A percentile compares a stretch with the other conserved stretches of the same genome.
Evolutionary conservation across 352 stramenopile species (phyloP).

Genomic region (Peronospora destructor): DNA sequence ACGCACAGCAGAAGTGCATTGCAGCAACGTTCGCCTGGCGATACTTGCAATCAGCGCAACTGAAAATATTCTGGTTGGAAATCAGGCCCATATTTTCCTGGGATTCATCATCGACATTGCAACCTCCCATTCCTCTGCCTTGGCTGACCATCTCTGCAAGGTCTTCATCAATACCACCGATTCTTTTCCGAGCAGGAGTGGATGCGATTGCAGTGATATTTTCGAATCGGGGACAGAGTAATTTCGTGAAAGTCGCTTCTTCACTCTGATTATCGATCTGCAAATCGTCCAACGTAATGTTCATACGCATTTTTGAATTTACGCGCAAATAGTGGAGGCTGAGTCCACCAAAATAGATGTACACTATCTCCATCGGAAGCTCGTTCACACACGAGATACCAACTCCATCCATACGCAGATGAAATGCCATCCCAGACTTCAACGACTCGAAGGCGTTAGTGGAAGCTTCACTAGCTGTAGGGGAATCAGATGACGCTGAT

Average conservation of each 20-base stretch:
- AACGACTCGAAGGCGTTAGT: constrained; percentile 64
- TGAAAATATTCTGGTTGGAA: constrained; percentile 65
- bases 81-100: constrained; percentile 44
- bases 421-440: constrained; percentile 56
- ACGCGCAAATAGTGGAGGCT: constrained; percentile 66
- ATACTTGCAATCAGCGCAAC: constrained; percentile 80
- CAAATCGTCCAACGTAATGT: constrained; percentile 78
- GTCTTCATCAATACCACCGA: constrained; percentile 45
- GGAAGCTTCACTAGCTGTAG: constrained; percentile 67
- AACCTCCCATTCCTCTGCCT: constrained; percentile 11
- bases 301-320: constrained; percentile 81
- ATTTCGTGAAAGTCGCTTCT: constrained; percentile 79
- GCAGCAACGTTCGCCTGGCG: constrained; percentile 66
- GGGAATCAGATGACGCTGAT: constrained; percentile 58
- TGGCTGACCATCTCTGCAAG: constrained; percentile 38
- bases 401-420: constrained; percentile 69
- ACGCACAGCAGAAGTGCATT: constrained; percentile 86
- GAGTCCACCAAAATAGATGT: constrained; percentile 80
- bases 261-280: constrained; percentile 84
- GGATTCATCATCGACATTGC: constrained; percentile 17
- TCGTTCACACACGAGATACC: constrained; percentile 85
- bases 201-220: constrained; percentile 10
- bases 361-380: constrained; percentile 79
- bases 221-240: constrained; percentile 69
- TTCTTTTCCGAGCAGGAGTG: constrained; percentile 29